These are phyloP conservation scores for Paramecium pentaurelia DNA, from an alignment of 73 alveolate species.

Conservation along the genomic window DNA sequence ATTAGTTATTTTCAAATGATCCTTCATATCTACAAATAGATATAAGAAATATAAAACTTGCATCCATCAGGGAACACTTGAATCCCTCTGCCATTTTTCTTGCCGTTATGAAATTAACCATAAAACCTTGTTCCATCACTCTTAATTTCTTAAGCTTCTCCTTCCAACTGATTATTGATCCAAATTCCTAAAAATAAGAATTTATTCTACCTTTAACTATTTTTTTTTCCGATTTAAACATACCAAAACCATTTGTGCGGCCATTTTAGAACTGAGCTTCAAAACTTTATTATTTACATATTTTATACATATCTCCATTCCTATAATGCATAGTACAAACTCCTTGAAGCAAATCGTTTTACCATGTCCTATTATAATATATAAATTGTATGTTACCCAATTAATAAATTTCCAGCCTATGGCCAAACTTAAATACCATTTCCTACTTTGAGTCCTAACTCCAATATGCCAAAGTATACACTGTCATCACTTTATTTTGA, in stretches of 20 bases:
- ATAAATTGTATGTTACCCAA: neutral
- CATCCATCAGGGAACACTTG: neutral
- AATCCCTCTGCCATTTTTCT: neutral
- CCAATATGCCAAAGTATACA: neutral
- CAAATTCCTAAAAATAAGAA: neutral
- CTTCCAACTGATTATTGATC: neutral
- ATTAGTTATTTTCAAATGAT: neutral
- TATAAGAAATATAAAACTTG: neutral
- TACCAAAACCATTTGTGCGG: conserved; percentile 14
- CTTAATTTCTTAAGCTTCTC: conserved; percentile 3
- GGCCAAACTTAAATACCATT: conserved; percentile 3
- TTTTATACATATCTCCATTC: conserved; percentile 22
- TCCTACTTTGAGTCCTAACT: neutral
- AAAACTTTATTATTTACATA: neutral
- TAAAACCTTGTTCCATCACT: neutral
- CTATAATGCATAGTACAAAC: neutral
- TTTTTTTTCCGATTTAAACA: conserved; percentile 13
- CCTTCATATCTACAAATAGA: conserved; percentile 27
- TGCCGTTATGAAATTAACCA: conserved; percentile 10
- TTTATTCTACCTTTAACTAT: neutral
- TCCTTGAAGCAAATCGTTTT: conserved; percentile 4
- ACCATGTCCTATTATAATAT: neutral
- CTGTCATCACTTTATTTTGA: neutral
- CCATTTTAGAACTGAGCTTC: conserved; percentile 7
- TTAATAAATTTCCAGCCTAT: neutral